Evolutionary conservation across 495 filamentous ascomycete species (phyloP), one percentile per base, ranked within the genome.

Genomic region (Oidiodendron maius): DNA sequence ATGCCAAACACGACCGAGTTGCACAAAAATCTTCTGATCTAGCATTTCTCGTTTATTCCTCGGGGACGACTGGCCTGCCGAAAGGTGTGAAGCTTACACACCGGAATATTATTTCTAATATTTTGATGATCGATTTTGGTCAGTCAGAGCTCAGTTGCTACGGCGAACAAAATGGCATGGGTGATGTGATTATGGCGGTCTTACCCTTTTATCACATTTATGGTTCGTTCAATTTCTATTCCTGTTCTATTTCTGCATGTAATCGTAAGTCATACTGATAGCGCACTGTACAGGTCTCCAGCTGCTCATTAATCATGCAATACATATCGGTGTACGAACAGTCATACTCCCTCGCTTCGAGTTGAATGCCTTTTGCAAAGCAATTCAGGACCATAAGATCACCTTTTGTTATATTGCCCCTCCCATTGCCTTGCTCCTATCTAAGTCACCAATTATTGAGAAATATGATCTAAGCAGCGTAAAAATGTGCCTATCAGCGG

Each of bases 61-160:
- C 73, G 41, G 89, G 89, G 2, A 95, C 89, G 6, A 94, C 88
- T 0, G 89, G 89, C 3, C 70, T 87, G 4, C 84, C 89, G 12
- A 95, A 94, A 60, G 89, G 89, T 18, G 89, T 91, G 20, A 82
- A 86, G 62, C 81, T 93, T 51, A 76, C 81, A 12, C 88, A 94
- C 63, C 64, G 68, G 30, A 83, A 86, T 52, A 84, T 89, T 56
- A 70, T 86, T 17, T 70, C 84, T 40, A 89, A 93, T 61, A 75
- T 77, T 28, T 50, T 66, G 43, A 74, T 84, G 48, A 69, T 76
- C 8, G 65, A 79, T 8, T 63, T 59, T 25, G 48, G 53, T 1
- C 64, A 63, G 32, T 64, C 61, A 25, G 53, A 50, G 40, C 71
- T 55, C 26, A 21, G 16, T 42, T 42, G 40, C 12, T 10, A 42